Percentiles rank a stretch among this genome's conserved stretches.
Evolutionary conservation across 441 rosid species (phyloP).

Genomic region (Hura crepitans): DNA sequence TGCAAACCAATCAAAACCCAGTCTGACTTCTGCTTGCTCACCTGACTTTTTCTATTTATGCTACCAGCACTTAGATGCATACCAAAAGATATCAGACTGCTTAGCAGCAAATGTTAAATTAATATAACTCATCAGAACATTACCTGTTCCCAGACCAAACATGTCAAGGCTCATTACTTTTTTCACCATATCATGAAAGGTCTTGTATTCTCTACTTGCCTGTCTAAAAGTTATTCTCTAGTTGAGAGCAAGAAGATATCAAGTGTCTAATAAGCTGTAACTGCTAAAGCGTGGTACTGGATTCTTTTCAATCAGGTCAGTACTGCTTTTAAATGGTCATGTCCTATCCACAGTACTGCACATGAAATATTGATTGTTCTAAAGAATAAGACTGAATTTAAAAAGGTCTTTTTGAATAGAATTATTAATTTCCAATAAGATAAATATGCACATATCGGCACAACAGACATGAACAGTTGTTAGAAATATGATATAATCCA

Average conservation of each 20-base stretch:
- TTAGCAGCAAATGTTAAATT: neutral
- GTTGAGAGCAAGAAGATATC: neutral
- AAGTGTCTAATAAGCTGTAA: neutral
- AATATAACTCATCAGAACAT: neutral
- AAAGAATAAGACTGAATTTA: neutral
- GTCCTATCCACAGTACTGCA: no score
- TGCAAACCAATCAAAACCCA: neutral
- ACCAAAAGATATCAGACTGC: neutral
- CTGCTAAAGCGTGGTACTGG: neutral
- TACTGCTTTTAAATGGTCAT: neutral
- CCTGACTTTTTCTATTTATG: conserved; percentile 2
- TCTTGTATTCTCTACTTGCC: neutral
- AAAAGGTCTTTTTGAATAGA: neutral
- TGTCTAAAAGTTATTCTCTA: neutral
- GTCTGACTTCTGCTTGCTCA: neutral
- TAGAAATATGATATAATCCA: neutral
- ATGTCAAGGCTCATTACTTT: neutral
- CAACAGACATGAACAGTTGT: neutral
- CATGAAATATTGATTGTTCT: neutral
- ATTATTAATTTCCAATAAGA: neutral
- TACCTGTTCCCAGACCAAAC: neutral
- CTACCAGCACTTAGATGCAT: neutral
- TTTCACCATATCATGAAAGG: neutral
- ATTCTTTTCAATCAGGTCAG: conserved; percentile 4
- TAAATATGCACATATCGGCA: neutral